Evolutionary conservation across 2,329 filamentous ascomycete species (phyloP), one percentile per base, ranked within the genome.

Genomic region (Gliomastix tumulicola): DNA sequence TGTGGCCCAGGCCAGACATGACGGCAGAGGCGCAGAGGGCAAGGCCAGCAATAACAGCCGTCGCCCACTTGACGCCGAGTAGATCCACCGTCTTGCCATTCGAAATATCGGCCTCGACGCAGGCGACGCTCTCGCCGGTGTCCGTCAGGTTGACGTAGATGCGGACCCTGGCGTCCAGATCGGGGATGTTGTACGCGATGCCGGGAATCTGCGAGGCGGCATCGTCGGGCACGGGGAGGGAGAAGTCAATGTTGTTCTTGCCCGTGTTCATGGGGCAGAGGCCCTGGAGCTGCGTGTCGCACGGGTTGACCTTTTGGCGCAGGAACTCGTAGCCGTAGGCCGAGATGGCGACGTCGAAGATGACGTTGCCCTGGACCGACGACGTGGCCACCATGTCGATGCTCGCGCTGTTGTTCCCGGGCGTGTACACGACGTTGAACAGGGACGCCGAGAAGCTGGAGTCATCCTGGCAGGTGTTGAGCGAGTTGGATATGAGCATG

Each of bases 31-130:
- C 83, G 34, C 88, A 70, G 32, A 96, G 71, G 47, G 85, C 88
- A 32, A 94, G 65, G 42, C 87, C 88, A 45, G 88, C 87, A 50
- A 96, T 88, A 47, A 94, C 71, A 40, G 90, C 90, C 19, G 89
- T 88, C 25, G 79, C 74, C 89, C 89, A 96, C 50, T 88, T 88
- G 28, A 96, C 88, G 41, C 82, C 88, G 43, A 87, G 69, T 49
- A 95, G 78, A 57, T 96, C 82, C 37, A 96, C 90, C 1, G 88
- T 94, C 64, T 95, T 87, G 43, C 85, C 86, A 59, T 96, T 97
- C 48, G 88, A 94, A 37, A 96, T 72, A 43, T 81, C 71, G 34
- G 88, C 88, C 66, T 95, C 84, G 36, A 96, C 79, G 58, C 90
- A 97, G 38, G 89, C 88, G 36, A 94, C 76, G 49, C 73, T 79